Evolutionary conservation across 2,329 filamentous ascomycete species (phyloP), one percentile per base, ranked within the genome.

Genomic region (Clarireedia monteithiana): DNA sequence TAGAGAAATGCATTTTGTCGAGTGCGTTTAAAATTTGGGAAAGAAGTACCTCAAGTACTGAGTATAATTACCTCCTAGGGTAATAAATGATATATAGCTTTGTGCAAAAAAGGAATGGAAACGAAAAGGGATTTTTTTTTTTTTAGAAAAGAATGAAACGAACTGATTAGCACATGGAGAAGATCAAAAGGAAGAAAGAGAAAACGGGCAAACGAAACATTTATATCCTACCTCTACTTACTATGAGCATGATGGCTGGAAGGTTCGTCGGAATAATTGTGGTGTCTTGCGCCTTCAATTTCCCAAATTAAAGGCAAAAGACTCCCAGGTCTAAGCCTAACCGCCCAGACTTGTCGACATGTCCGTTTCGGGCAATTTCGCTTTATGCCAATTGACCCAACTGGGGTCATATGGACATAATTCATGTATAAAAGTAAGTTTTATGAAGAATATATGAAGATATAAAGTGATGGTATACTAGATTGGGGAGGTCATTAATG

Each of bases 1-100:
- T 47, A n/a, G 60, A 60, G 57, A 65, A 62, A 56, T 50, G 59
- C 65, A 67, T 67, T 34, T 48, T 46, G 36, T 30, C 27, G 27
- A 30, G 23, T 40, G 30, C 10, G 15, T 27, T 45, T 24, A 2
- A 3, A n/a, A 17, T 14, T 45, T 49, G 42, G 26, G 24, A 39
- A 30, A 23, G 5, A 45, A 20, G 42, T 45, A 55, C 53, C 50
- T 55, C 53, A 50, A 50, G 46, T 50, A 50, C 27, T 30, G 23
- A 9, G 12, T 17, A 39, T 14, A 49, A 20, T 39, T 48, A 53
- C 20, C 50, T 34, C 24, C 50, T 20, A 44, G 50, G 38, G 46
- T 36, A 36, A 4, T 53, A 44, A 53, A 20, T 20, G 20, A 20
- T 20, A 20, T 20, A 20, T 20, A 20, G 20, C 20, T 20, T 20